Evolutionary conservation across 805 yeast genomes (phyloP), one percentile per base, ranked within the genome.

Genomic region (Ogataea zsoltii): DNA sequence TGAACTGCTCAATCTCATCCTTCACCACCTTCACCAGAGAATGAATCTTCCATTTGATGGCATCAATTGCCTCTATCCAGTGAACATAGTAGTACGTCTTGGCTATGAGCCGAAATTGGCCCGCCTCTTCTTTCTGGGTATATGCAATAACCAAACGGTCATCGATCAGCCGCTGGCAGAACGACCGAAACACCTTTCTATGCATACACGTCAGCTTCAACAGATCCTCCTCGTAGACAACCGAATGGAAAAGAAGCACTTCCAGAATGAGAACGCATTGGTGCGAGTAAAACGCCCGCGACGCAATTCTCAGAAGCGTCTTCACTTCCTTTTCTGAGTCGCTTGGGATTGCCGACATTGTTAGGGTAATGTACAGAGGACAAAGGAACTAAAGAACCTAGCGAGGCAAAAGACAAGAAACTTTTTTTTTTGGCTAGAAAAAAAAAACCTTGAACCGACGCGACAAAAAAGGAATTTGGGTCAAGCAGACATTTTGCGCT

Each of bases 1-100:
- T 82, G 57, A 85, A 87, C 52, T 82, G 86, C 41, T 88, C 83
- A 68, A 92, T 77, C 58, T 90, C 96, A 51, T 85, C 88, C 60
- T 88, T 88, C 45, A 91, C 74, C 44, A 75, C 65, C 55, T 83
- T 84, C 12, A 88, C 97, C 21, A 94, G 76, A 38, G 87, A 80
- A 63, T 92, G 96, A 48, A 92, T 87, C 61, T 91, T 90, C 98
- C 98, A 94, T 67, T 94, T 94, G 62, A 94, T 82, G 3, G 97
- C 82, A 68, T 94, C 99, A 33, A 94, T 88, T 0, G 98, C 96
- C 64, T 90, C 96, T 2, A 97, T 88, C 62, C 79, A 81, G 61
- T 89, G 96, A 44, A 92, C 83, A 38, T 52, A 65, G 65, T 79
- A 94, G 68, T 85, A 94, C 58, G 89, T 89, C 2, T 92, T 85